Conservation (phyloP, 116 monocot species). For the Posidonia oceanica region DNA sequence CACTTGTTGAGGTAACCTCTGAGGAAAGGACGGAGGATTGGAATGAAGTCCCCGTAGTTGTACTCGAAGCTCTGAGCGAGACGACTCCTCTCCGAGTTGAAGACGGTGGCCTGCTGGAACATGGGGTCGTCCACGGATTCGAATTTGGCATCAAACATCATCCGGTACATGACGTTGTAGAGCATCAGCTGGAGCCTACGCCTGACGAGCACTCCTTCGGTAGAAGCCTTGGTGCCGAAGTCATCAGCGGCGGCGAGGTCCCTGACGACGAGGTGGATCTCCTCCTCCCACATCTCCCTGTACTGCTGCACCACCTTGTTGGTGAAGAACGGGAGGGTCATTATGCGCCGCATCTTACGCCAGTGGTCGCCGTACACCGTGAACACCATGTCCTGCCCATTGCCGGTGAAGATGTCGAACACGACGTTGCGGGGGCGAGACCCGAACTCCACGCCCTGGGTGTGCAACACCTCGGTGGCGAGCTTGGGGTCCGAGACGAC, state of each 20-base stretch:
- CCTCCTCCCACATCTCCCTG: constrained; percentile 62
- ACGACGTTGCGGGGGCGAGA: constrained; percentile 81
- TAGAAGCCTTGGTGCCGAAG: constrained; percentile 2
- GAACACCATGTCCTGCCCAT: constrained; percentile 98
- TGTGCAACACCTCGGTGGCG: constrained; percentile 68
- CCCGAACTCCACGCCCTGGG: constrained; percentile 82
- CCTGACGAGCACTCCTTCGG: constrained; percentile 40
- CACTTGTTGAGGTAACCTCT: constrained; percentile 43
- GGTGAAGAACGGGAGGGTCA: constrained; percentile 95
- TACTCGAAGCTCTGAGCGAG: constrained; percentile 66
- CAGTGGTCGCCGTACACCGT: constrained; percentile 96
- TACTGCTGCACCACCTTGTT: constrained; percentile 89
- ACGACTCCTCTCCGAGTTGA: constrained; percentile 33
- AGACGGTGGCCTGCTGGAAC: not conserved
- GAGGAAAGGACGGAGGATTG: constrained; percentile 44
- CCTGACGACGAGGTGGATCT: too few species aligned
- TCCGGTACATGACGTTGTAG: constrained; percentile 69
- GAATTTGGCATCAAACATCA: too few species aligned
- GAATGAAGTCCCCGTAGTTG: constrained; percentile 67
- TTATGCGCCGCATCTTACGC: constrained; percentile 91
- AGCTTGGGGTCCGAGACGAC: constrained; percentile 73
- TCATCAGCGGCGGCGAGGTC: too few species aligned
- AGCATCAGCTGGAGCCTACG: constrained; percentile 50
- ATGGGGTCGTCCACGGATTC: constrained; percentile 2
- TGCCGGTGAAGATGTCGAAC: constrained; percentile 66